These are phyloP conservation scores for Tuber indicum DNA, from an alignment of 495 filamentous ascomycete species.

Conservation along the genomic window DNA sequence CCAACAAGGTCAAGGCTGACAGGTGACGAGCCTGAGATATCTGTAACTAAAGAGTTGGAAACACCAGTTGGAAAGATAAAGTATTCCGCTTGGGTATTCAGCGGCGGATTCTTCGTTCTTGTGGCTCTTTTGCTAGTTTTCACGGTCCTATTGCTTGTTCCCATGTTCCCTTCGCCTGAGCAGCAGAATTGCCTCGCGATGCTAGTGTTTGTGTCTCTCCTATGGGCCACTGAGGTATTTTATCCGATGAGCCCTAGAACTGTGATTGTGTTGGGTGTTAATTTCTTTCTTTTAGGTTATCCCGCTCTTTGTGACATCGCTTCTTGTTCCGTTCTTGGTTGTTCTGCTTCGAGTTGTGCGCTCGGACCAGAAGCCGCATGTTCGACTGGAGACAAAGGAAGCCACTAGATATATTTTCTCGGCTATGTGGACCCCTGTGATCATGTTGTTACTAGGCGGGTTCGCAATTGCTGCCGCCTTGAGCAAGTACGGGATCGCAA, in stretches of 20 bases:
- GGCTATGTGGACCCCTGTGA: conserved; percentile 98
- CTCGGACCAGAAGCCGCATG: conserved; percentile 61
- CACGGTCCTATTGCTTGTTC: conserved; percentile 59
- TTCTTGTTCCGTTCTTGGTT: conserved; percentile 87
- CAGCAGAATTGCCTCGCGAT: conserved; percentile 95
- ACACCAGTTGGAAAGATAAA: conserved; percentile 76
- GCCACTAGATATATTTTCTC: conserved; percentile 78
- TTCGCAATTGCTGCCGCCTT: conserved; percentile 93
- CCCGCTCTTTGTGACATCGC: conserved; percentile 91
- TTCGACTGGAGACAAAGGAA: conserved; percentile 62
- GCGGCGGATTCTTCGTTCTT: conserved; percentile 71
- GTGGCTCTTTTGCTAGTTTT: conserved; percentile 66
- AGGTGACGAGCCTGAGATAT: conserved; percentile 66
- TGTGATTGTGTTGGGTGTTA: neutral
- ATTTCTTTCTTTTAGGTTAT: conserved; percentile 58
- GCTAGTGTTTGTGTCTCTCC: conserved; percentile 82
- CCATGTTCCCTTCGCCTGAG: conserved; percentile 74
- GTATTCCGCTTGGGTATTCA: conserved; percentile 76
- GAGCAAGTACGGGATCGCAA: conserved; percentile 95
- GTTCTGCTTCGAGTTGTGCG: conserved; percentile 80
- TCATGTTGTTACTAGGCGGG: conserved; percentile 94
- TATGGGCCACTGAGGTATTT: conserved; percentile 93
- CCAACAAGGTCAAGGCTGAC: conserved; percentile 64
- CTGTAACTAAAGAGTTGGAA: conserved; percentile 56
- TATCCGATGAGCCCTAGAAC: neutral